phyloP scores from a whole-genome alignment of 495 filamentous ascomycete genomes.

The Elasticomyces elasticus region DNA sequence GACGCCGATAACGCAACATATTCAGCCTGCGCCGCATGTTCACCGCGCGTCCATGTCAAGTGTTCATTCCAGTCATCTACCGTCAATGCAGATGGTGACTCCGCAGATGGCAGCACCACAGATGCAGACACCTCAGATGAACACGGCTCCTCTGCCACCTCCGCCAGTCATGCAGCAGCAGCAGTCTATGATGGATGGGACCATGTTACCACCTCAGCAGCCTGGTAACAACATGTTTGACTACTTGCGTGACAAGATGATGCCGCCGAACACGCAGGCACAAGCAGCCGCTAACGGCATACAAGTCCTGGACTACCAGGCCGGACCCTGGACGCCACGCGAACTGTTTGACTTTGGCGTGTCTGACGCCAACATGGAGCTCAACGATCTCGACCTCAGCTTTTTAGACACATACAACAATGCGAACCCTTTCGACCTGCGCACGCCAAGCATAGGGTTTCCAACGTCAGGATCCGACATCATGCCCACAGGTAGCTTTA shows the following conservation, averaged over 20 bases:
- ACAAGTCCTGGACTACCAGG: slow-evolving; percentile 21
- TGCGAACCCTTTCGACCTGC: slow-evolving; percentile 31
- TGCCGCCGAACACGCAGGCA: slow-evolving; percentile 5
- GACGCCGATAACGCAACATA: slow-evolving; percentile 5
- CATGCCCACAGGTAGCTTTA: slow-evolving; percentile 24
- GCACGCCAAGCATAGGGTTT: slow-evolving; percentile 21
- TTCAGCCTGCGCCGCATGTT: slow-evolving; percentile 6
- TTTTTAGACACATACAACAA: slow-evolving; percentile 49
- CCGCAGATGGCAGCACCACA: slow-evolving; percentile 3
- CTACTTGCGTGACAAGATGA: slow-evolving; percentile 23
- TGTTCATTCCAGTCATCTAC: slow-evolving; percentile 3
- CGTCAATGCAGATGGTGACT: slow-evolving; percentile 12
- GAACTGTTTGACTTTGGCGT: slow-evolving; percentile 39
- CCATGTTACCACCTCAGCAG: slow-evolving; percentile 16
- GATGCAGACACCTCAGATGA: not conserved
- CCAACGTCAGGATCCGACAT: slow-evolving; percentile 18
- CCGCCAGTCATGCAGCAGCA: slow-evolving; percentile 1
- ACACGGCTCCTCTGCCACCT: not conserved
- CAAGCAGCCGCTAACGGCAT: not conserved
- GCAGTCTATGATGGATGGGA: slow-evolving; percentile 8
- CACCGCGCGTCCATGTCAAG: slow-evolving; percentile 16
- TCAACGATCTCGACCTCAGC: slow-evolving; percentile 52
- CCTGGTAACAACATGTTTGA: slow-evolving; percentile 19
- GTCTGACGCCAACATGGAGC: slow-evolving; percentile 45
- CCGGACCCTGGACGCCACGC: slow-evolving; percentile 25